Evolutionary conservation across 2,329 filamentous ascomycete genomes (phyloP), one percentile per base, ranked within the genome.

Genomic region (Westerdykella ornata): DNA sequence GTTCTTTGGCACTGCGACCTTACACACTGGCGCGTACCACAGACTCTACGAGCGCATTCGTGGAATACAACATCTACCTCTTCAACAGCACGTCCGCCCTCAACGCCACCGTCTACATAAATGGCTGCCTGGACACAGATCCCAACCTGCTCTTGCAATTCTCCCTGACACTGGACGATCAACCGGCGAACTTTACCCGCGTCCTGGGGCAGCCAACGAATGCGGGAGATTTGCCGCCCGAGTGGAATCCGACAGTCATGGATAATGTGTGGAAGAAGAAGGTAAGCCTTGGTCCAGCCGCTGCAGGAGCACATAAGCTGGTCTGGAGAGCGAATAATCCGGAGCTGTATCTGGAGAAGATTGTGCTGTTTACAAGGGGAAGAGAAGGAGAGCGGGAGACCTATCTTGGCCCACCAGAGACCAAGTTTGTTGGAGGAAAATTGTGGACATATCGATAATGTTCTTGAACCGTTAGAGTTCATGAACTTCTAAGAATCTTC

Each of bases 101-200:
- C 20, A 72, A 76, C 41, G 76, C 70, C 19, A 75, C 65, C 1
- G 69, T 80, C 16, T 79, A 78, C 57, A 59, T 77, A 18, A 52
- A 46, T 20, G 47, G 45, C 15, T 49, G 42, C 22, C 62, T 77
- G 5, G 73, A 76, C 45, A 68, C 69, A 0, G 68, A 76, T 38
- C 72, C 73, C 0, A 52, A 52, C 3, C 59, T 66, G 4, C 66
- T 60, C 8, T 69, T 77, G 62, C 58, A 60, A 18, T 76, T 71
- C 40, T 70, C 72, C 2, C 51, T 76, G 2, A 63, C 41, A 2
- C 41, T 54, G 6, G 43, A 53, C 16, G 37, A 41, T 14, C 18
- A 15, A 16, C 38, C 48, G 15, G 36, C 38, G 26, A 48, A 45
- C 26, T 49, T 53, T 42, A 40, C 39, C 8, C 16, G 53, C 43